These are phyloP conservation scores for Coriaria nepalensis DNA, from an alignment of 306 rosid genomes.

Conservation along the genomic window DNA sequence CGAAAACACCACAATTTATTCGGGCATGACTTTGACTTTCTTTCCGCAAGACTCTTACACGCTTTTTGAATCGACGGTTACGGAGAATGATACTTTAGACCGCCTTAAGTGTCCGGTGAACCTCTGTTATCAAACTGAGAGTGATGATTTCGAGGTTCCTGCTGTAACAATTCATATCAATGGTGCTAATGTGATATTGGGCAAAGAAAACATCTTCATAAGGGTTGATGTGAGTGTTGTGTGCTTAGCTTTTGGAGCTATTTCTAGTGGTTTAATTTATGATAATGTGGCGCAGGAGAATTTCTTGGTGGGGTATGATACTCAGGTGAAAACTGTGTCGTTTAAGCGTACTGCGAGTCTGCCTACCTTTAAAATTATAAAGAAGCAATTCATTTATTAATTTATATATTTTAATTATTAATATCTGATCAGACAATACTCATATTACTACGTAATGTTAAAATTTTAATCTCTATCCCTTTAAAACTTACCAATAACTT, in stretches of 20 bases:
- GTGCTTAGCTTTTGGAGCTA: slow-evolving; percentile 31
- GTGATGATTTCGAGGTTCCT: neutral
- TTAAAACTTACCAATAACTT: too few relatives aligned
- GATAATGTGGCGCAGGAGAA: slow-evolving; percentile 43
- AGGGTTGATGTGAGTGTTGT: neutral
- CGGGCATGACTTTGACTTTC: slow-evolving; percentile 22
- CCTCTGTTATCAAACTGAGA: slow-evolving; percentile 9
- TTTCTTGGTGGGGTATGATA: slow-evolving; percentile 47
- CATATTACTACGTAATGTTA: too few relatives aligned
- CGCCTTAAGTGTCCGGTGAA: neutral
- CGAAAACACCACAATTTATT: slow-evolving; percentile 25
- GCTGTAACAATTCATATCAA: slow-evolving; percentile 7
- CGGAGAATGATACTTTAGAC: neutral
- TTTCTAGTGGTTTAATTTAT: neutral
- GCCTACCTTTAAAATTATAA: too few relatives aligned
- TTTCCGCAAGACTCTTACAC: neutral
- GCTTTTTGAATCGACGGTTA: slow-evolving; percentile 1
- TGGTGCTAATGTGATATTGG: slow-evolving; percentile 9
- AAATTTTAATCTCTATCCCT: too few relatives aligned
- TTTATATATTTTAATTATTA: too few relatives aligned
- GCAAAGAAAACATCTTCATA: slow-evolving; percentile 14
- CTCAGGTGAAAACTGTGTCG: slow-evolving; percentile 9
- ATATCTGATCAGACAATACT: too few relatives aligned
- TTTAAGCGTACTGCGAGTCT: too few relatives aligned
- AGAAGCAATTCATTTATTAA: too few relatives aligned